Evolutionary conservation across 2,329 filamentous ascomycete species (phyloP).

Genomic region (Curvularia spicifera): DNA sequence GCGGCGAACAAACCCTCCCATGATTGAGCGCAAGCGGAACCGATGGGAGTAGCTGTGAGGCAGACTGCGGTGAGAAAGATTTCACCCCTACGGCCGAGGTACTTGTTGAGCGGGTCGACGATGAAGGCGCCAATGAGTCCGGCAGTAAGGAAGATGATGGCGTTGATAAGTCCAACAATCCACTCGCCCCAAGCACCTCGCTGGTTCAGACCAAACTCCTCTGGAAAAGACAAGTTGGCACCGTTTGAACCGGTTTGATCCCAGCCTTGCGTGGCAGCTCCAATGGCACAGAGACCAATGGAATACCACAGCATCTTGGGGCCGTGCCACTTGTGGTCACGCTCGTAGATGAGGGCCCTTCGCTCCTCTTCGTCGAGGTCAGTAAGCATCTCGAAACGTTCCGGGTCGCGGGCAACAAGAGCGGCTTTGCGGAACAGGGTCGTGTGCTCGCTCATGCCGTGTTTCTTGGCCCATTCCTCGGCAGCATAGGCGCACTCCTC

Average conservation of each 20-base stretch:
- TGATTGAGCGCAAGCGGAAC: conserved; percentile 46
- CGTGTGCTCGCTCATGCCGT: conserved; percentile 65
- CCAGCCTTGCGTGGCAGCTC: conserved; percentile 72
- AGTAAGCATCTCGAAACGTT: conserved; percentile 66
- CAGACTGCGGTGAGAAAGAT: conserved; percentile 48
- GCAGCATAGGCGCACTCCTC: conserved; percentile 61
- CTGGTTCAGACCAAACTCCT: conserved; percentile 58
- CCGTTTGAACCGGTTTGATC: conserved; percentile 64
- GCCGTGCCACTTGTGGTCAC: conserved; percentile 67
- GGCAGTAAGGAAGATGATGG: conserved; percentile 51
- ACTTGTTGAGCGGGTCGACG: conserved; percentile 49
- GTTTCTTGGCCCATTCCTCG: conserved; percentile 66
- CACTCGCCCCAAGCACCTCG: conserved; percentile 31
- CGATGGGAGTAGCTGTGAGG: conserved; percentile 48
- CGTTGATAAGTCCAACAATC: conserved; percentile 44
- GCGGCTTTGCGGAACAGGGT: conserved; percentile 71
- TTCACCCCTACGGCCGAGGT: conserved; percentile 46
- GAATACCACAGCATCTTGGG: conserved; percentile 69
- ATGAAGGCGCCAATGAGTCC: conserved; percentile 39
- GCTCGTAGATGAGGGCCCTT: conserved; percentile 65
- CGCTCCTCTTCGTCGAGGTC: conserved; percentile 67
- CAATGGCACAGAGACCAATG: conserved; percentile 71
- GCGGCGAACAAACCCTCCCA: conserved; percentile 48
- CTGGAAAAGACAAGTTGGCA: conserved; percentile 68
- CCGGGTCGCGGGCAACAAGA: conserved; percentile 74